phyloP scores from a whole-genome alignment of 2,329 filamentous ascomycete genomes.

The Penicillium brevicompactum region DNA sequence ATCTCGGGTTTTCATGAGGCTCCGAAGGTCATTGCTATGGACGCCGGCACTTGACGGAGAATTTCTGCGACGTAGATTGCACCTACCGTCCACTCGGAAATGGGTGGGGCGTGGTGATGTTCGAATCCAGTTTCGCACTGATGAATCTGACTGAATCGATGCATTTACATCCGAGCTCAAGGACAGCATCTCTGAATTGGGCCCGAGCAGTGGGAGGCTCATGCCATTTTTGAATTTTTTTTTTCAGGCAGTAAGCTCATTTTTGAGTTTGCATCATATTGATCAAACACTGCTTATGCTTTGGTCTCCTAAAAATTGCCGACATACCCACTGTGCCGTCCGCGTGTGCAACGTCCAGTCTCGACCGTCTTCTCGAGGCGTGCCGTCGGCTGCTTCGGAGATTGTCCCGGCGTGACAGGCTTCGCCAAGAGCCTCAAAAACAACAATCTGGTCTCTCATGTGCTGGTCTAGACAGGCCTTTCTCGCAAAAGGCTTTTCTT shows the following conservation, averaged over 20 bases:
- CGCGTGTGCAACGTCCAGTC: constrained; percentile 45
- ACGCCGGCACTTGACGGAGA: constrained; percentile 1
- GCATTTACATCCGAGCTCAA: too few relatives aligned
- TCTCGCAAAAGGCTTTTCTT: neutral
- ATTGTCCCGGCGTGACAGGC: constrained; percentile 19
- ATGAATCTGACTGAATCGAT: neutral
- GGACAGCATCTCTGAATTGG: too few relatives aligned
- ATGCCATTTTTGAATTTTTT: neutral
- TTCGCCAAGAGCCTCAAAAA: constrained; percentile 59
- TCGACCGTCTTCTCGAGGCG: constrained; percentile 25
- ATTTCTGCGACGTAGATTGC: neutral
- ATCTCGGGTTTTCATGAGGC: constrained; percentile 1
- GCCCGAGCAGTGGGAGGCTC: neutral
- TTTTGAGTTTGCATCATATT: neutral
- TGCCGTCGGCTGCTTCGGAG: constrained; percentile 13
- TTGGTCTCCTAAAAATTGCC: constrained; percentile 36
- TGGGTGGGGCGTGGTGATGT: neutral
- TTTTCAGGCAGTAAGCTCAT: neutral
- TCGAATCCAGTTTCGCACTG: neutral
- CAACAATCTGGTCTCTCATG: constrained; percentile 61
- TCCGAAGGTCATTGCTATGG: neutral
- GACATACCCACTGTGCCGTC: constrained; percentile 49
- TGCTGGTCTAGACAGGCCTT: constrained; percentile 55
- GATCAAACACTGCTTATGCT: neutral
- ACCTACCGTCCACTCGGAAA: neutral